phyloP scores from a whole-genome alignment of 495 filamentous ascomycete species.

The Aspergillus hancockii region DNA sequence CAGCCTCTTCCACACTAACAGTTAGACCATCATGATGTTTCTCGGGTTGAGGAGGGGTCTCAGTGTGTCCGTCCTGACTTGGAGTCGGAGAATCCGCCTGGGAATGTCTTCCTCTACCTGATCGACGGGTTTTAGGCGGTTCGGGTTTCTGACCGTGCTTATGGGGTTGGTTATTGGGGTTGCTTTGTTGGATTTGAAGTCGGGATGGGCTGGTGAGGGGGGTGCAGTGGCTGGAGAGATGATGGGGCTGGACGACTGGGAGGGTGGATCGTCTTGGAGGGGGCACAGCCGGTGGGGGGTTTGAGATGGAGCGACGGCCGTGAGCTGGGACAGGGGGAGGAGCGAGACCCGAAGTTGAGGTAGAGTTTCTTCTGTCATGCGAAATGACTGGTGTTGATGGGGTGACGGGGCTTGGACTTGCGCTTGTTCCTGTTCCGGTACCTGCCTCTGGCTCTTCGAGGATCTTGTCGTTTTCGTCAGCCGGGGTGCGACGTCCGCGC shows the following conservation, averaged over 20 bases:
- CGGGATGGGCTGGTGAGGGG: constrained; percentile 23
- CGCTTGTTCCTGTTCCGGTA: constrained; percentile 6
- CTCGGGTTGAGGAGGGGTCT: constrained; percentile 13
- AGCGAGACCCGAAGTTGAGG: constrained; percentile 26
- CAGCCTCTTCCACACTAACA: constrained; percentile 41
- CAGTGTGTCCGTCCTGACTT: constrained; percentile 8
- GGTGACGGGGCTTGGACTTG: constrained; percentile 24
- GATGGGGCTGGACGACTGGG: constrained; percentile 22
- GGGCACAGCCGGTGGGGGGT: constrained; percentile 42
- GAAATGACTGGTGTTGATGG: constrained; percentile 13
- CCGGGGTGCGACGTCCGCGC: constrained; percentile 38
- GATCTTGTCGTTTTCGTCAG: constrained; percentile 32
- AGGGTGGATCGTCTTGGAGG: constrained; percentile 39
- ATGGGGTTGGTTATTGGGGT: constrained; percentile 2
- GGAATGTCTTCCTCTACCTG: constrained; percentile 34
- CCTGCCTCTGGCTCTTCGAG: constrained; percentile 31
- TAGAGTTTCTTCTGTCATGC: constrained; percentile 31
- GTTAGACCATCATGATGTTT: constrained; percentile 20
- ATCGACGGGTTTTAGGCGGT: constrained; percentile 43
- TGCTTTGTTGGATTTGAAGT: not conserved
- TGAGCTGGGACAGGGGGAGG: constrained; percentile 25
- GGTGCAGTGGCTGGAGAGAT: constrained; percentile 28
- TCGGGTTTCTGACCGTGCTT: constrained; percentile 38
- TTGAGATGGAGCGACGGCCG: constrained; percentile 39
- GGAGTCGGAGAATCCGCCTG: constrained; percentile 24